These are phyloP conservation scores for Gossypium laxum DNA, from an alignment of 441 rosid species.

Conservation along the genomic window DNA sequence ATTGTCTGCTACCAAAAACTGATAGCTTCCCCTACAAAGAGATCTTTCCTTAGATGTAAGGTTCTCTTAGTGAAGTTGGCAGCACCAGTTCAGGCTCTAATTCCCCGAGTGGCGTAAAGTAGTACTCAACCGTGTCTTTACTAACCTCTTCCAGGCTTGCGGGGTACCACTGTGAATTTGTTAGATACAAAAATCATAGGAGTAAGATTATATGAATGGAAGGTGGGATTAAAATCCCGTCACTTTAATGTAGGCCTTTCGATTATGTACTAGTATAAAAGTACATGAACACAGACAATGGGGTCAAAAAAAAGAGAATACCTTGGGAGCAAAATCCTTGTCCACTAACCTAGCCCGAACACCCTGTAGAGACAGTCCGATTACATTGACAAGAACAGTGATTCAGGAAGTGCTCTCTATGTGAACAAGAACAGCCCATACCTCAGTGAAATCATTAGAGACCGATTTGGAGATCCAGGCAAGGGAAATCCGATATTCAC, in stretches of 20 bases:
- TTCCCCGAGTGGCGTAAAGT: slow-evolving; percentile 43
- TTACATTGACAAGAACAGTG: slow-evolving; percentile 2
- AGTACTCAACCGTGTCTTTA: slow-evolving; percentile 64
- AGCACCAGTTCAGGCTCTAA: slow-evolving; percentile 56
- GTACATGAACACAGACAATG: background rate
- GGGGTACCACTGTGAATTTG: slow-evolving; percentile 77
- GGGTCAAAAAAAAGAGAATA: slow-evolving; percentile 13
- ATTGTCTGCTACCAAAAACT: background rate
- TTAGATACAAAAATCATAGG: background rate
- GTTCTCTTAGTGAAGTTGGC: slow-evolving; percentile 64
- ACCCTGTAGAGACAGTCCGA: slow-evolving; percentile 36
- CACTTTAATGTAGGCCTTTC: background rate
- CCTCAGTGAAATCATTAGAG: slow-evolving; percentile 67
- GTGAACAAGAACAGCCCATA: slow-evolving; percentile 15
- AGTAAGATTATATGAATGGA: background rate
- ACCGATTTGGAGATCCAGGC: slow-evolving; percentile 40
- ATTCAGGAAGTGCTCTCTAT: background rate
- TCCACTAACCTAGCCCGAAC: slow-evolving; percentile 66
- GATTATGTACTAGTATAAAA: background rate
- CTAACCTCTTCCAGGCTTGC: slow-evolving; percentile 59
- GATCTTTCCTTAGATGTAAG: slow-evolving; percentile 31
- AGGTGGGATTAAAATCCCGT: background rate
- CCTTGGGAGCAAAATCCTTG: slow-evolving; percentile 89
- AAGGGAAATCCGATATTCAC: slow-evolving; percentile 62
- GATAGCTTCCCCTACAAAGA: background rate